Conservation (phyloP, 495 filamentous ascomycete genomes). For the Neurospora sublineolata region DNA sequence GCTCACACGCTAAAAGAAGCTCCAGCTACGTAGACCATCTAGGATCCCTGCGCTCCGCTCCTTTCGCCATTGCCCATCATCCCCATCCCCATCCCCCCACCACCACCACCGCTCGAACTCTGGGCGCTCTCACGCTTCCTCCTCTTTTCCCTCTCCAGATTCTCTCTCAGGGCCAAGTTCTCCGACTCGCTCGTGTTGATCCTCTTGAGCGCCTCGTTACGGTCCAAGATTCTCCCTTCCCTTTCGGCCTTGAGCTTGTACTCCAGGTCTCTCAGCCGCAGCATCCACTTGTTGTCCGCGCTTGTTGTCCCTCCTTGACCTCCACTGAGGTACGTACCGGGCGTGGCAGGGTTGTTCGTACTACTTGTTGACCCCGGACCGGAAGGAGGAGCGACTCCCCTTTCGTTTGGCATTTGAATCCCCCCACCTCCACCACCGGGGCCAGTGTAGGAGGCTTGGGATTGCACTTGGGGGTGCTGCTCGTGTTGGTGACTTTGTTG, state of each 20-base stretch:
- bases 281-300: conserved; percentile 63
- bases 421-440: not conserved
- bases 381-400: not conserved
- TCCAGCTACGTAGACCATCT: not conserved
- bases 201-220: conserved; percentile 68
- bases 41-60: not conserved
- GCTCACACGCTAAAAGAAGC: not conserved
- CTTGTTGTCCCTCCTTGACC: not conserved
- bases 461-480: conserved; percentile 3
- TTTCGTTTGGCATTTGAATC: not conserved
- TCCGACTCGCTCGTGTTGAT: conserved; percentile 73
- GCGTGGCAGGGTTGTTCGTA: not conserved
- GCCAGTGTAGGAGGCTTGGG: not conserved
- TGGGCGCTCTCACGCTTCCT: conserved; percentile 3
- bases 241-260: conserved; percentile 78
- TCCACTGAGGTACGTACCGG: not conserved
- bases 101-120: not conserved
- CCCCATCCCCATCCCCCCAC: not conserved
- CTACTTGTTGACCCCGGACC: not conserved
- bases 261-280: conserved; percentile 77
- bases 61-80: not conserved
- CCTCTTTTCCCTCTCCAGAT: conserved; percentile 47
- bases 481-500: not conserved
- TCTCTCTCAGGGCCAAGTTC: conserved; percentile 57
- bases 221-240: conserved; percentile 75